Conservation (phyloP, 352 stramenopile species). For the Pythium coloratum region DNA sequence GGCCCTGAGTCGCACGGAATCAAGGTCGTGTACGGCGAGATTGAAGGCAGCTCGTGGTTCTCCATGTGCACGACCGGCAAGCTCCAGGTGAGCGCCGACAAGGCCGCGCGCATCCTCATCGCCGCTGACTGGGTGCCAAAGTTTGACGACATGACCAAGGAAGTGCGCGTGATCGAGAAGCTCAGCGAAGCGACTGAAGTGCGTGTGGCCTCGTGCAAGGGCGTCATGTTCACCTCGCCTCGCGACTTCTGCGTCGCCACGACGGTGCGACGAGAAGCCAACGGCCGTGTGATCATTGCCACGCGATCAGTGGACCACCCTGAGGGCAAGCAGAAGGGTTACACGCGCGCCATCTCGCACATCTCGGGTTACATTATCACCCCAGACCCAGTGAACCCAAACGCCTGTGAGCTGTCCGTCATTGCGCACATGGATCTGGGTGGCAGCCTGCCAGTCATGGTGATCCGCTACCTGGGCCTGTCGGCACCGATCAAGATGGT, state of each 20-base stretch:
- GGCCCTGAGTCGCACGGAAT: conserved; percentile 69
- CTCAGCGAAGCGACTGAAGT: conserved; percentile 65
- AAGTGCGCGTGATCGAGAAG: conserved; percentile 61
- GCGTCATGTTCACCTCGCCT: conserved; percentile 74
- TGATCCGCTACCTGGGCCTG: conserved; percentile 74
- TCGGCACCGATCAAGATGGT: conserved; percentile 83
- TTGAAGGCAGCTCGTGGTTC: conserved; percentile 64
- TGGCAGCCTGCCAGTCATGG: conserved; percentile 62
- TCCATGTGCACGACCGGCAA: conserved; percentile 71
- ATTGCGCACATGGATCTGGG: conserved; percentile 81
- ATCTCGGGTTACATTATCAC: conserved; percentile 78
- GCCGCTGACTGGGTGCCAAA: conserved; percentile 62
- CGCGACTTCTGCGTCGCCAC: conserved; percentile 76
- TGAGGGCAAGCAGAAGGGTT: conserved; percentile 41
- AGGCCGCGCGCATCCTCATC: conserved; percentile 52
- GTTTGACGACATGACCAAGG: conserved; percentile 83
- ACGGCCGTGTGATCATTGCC: conserved; percentile 62
- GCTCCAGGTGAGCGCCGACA: conserved; percentile 54
- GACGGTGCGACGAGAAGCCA: conserved; percentile 46
- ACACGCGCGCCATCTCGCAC: conserved; percentile 27
- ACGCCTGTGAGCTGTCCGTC: conserved; percentile 65
- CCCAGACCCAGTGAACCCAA: conserved; percentile 54
- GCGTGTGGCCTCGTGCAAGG: conserved; percentile 57
- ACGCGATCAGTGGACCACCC: conserved; percentile 69
- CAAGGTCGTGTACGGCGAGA: conserved; percentile 69